Evolutionary conservation across 1,139 yeast species (phyloP).

Genomic region (Magnusiomyces sp.): DNA sequence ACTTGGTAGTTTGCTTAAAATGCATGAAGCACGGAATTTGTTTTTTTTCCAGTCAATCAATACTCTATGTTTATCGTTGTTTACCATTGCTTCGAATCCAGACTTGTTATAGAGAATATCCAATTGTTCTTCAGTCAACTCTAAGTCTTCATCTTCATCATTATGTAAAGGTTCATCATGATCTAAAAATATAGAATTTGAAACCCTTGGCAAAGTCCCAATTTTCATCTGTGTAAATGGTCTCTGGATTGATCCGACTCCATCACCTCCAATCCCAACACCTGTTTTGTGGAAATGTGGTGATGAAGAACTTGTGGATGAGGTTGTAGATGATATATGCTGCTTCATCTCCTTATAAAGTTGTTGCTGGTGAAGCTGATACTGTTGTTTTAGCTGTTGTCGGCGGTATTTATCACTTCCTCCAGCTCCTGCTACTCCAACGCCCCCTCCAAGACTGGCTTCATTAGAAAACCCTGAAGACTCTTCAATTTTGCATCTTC

Average conservation of each 20-base stretch:
- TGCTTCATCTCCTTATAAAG: not conserved
- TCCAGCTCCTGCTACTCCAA: conserved; percentile 15
- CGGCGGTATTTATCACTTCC: conserved; percentile 13
- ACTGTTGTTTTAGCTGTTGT: conserved; percentile 1
- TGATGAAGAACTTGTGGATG: too few species aligned
- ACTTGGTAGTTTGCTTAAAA: conserved; percentile 42
- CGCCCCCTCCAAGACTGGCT: conserved; percentile 10
- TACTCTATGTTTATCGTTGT: conserved; percentile 50
- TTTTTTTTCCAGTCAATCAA: conserved; percentile 57
- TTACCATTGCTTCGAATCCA: conserved; percentile 37
- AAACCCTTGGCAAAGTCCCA: too few species aligned
- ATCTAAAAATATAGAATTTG: too few species aligned
- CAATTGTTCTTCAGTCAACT: conserved; percentile 32
- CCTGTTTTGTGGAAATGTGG: too few species aligned
- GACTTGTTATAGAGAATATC: conserved; percentile 46
- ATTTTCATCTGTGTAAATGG: too few species aligned
- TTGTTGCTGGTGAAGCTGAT: not conserved
- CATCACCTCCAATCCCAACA: not conserved
- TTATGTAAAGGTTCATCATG: not conserved
- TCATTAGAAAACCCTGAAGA: conserved; percentile 31
- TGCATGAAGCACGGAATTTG: conserved; percentile 52
- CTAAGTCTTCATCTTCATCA: not conserved
- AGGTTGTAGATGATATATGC: too few species aligned
- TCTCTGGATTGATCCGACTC: not conserved
- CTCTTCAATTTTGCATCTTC: conserved; percentile 42